Conservation (phyloP, 2,329 filamentous ascomycete species). For the Colletotrichum endophyticum region DNA sequence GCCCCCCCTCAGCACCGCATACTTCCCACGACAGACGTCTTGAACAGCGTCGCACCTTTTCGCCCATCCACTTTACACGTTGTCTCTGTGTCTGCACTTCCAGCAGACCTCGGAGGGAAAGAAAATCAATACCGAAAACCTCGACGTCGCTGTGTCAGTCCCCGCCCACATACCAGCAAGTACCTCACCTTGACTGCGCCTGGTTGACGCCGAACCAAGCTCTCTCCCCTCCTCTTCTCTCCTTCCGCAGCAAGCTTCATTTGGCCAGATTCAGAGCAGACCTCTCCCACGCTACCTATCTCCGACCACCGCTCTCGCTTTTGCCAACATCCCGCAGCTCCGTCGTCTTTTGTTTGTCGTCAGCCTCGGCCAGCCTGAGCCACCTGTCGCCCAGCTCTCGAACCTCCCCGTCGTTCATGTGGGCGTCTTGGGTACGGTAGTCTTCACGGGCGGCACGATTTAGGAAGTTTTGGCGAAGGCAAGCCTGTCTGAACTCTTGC, state of each 20-base stretch:
- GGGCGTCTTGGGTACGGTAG: neutral
- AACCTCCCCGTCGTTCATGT: neutral
- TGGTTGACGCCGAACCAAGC: slow-evolving; percentile 14
- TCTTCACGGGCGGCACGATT: neutral
- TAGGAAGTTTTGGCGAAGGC: slow-evolving; percentile 5
- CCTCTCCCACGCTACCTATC: neutral
- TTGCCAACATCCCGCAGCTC: neutral
- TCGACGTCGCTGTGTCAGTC: neutral
- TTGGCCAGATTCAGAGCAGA: neutral
- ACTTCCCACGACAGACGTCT: neutral
- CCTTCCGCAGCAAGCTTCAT: neutral
- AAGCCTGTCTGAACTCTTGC: slow-evolving; percentile 11
- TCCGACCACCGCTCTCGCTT: neutral
- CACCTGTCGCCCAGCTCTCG: neutral
- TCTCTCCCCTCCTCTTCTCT: slow-evolving; percentile 1
- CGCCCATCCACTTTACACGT: neutral
- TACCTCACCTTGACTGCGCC: neutral
- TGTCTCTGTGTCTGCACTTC: neutral
- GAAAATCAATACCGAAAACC: neutral
- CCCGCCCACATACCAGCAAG: neutral
- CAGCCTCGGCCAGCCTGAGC: neutral
- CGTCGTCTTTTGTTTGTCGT: neutral
- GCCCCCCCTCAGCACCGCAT: neutral
- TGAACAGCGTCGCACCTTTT: neutral
- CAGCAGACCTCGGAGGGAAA: neutral